Percentiles rank a stretch among this genome's conserved stretches.
Evolutionary conservation across 2,329 filamentous ascomycete genomes (phyloP).

Genomic region (Ramularia endophylla): DNA sequence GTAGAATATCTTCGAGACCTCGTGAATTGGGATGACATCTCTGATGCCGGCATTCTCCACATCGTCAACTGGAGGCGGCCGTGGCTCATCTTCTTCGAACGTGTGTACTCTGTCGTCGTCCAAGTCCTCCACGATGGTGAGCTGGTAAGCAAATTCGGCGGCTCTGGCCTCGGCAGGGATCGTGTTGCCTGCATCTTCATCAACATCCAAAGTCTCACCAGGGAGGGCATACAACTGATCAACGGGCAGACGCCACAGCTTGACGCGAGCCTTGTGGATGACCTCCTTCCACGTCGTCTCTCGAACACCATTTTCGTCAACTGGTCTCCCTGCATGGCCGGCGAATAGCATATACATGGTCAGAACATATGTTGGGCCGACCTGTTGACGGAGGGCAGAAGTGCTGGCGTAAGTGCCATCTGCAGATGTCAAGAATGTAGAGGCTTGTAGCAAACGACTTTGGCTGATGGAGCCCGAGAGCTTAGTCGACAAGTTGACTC

Average conservation of each 20-base stretch:
- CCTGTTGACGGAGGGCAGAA: constrained; percentile 62
- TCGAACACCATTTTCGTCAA: constrained; percentile 53
- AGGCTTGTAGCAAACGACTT: constrained; percentile 84
- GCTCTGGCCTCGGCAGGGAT: constrained; percentile 22
- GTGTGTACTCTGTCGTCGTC: constrained; percentile 65
- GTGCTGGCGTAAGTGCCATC: constrained; percentile 73
- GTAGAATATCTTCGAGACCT: constrained; percentile 88
- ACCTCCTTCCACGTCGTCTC: constrained; percentile 90
- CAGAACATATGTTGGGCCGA: constrained; percentile 79
- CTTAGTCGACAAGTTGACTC: constrained; percentile 74
- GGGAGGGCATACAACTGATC: constrained; percentile 46
- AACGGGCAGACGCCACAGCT: constrained; percentile 66
- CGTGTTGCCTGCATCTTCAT: constrained; percentile 28
- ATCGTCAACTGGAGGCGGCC: constrained; percentile 55
- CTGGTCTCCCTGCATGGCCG: constrained; percentile 59
- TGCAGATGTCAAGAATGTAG: constrained; percentile 79
- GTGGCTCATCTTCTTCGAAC: constrained; percentile 54
- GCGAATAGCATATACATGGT: constrained; percentile 95
- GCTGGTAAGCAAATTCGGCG: constrained; percentile 70
- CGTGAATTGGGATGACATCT: constrained; percentile 62
- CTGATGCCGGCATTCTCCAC: constrained; percentile 58
- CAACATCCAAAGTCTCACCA: constrained; percentile 19
- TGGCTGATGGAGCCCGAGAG: constrained; percentile 81
- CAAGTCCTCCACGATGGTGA: constrained; percentile 77
- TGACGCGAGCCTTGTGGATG: constrained; percentile 83